Evolutionary conservation across 441 rosid genomes (phyloP), one percentile per base, ranked within the genome.

Genomic region (Erodium trifolium): DNA sequence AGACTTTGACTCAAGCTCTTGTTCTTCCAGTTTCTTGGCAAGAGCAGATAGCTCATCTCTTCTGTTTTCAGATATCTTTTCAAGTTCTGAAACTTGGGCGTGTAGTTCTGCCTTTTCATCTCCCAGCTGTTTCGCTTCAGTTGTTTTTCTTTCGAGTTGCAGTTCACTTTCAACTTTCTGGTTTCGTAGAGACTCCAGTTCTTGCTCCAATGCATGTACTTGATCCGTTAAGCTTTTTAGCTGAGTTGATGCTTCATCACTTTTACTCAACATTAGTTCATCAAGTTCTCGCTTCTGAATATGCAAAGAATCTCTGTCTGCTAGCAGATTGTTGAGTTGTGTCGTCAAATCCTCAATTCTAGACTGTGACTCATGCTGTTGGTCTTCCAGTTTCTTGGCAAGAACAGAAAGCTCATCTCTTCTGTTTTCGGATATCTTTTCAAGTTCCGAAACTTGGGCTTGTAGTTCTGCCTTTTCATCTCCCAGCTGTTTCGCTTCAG

Each of bases 401-500:
- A 43, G 49, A 77, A 77, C 71, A 69, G 84, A 75, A 63, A 86
- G 70, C 71, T 84, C 89, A 72, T 78, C 81, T 74, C 68, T 85
- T 75, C 78, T 84, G 72, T 76, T 81, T 70, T 79, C 71, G 8
- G 80, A 75, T 31, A 78, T 65, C 73, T 70, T 75, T 72, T 82
- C 95, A 72, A 80, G 79, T 75, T 88, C 89, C 10, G 82, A 76
- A 74, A 86, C 76, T 76, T 57, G 85, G 55, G 81, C 82, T 72
- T 74, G 81, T 68, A 79, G 76, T 60, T 49, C 84, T 57, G 55
- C 65, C 57, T 80, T 90, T 70, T 87, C 57, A 11, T 60, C 72
- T 65, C 23, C 63, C 51, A 68, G 65, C 17, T 76, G 84, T 71
- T 80, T 82, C 11, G 76, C 79, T 74, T 85, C 82, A 74, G 71